A percentile compares a stretch with the other conserved stretches of the same genome.
phyloP scores from a whole-genome alignment of 352 stramenopile genomes.

The Pythium aristosporum region DNA sequence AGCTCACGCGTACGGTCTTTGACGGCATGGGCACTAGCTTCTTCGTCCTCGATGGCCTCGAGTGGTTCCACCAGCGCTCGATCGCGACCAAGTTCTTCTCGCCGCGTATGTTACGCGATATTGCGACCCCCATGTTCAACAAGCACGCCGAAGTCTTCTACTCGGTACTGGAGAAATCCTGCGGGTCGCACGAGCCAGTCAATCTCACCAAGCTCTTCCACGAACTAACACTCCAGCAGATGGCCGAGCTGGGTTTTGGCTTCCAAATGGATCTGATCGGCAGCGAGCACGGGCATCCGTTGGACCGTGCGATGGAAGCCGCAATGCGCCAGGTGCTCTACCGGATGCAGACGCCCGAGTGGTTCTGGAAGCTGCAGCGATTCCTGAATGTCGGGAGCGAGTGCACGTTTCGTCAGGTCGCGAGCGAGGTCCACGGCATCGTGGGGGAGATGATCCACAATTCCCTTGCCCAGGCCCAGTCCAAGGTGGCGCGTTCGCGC shows the following conservation, averaged over 20 bases:
- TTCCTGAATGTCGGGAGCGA: conserved; percentile 21
- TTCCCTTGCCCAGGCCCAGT: conserved; percentile 5
- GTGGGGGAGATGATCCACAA: conserved; percentile 20
- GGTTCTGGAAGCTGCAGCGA: conserved; percentile 24
- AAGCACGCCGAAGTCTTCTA: conserved; percentile 14
- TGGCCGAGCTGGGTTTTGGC: conserved; percentile 31
- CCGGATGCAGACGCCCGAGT: no score
- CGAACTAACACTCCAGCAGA: conserved; percentile 28
- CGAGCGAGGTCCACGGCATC: conserved; percentile 1
- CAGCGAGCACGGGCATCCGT: no score
- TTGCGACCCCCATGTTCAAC: conserved; percentile 16
- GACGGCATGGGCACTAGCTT: no score
- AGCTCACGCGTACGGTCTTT: no score
- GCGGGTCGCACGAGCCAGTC: background rate
- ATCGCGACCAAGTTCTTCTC: no score
- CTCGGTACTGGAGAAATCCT: background rate
- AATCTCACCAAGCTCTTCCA: conserved; percentile 23
- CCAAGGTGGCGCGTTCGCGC: background rate
- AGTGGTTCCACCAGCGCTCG: no score
- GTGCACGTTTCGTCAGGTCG: conserved; percentile 7
- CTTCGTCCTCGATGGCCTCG: no score
- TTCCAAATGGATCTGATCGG: conserved; percentile 23
- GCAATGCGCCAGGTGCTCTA: no score
- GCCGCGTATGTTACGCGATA: no score
- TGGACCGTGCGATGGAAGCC: no score